Conservation (phyloP, 2,329 filamentous ascomycete genomes). For the Colletotrichum sp. region DNA sequence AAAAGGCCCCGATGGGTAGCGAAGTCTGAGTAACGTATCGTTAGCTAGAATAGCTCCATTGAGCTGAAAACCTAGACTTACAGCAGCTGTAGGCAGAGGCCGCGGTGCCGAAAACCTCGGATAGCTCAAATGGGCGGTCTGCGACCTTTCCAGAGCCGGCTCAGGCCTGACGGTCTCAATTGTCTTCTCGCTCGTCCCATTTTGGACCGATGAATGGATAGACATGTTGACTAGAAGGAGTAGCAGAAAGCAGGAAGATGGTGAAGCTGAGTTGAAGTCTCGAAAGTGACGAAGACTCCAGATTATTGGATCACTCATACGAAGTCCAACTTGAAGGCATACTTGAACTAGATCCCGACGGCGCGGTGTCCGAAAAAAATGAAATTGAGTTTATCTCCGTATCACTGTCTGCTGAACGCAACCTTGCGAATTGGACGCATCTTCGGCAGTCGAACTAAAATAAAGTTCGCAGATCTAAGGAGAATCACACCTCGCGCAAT, state of each 20-base stretch:
- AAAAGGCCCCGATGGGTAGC: constrained; percentile 56
- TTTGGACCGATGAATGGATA: neutral
- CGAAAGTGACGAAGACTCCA: neutral
- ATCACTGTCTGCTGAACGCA: no score
- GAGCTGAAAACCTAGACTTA: neutral
- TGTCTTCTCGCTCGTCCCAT: neutral
- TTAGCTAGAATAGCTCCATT: neutral
- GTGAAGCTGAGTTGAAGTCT: neutral
- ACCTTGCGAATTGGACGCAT: neutral
- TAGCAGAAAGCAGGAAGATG: neutral
- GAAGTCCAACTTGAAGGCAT: neutral
- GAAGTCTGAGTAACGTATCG: constrained; percentile 38
- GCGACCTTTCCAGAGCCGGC: neutral
- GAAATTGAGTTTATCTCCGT: neutral
- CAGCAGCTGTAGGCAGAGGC: constrained; percentile 9
- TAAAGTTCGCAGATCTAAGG: constrained; percentile 4
- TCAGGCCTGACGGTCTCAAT: neutral
- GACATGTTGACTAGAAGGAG: neutral
- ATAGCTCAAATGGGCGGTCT: neutral
- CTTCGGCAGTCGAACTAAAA: neutral
- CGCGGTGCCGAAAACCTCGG: neutral
- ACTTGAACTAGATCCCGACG: neutral
- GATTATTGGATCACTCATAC: neutral
- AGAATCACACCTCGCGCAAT: constrained; percentile 1
- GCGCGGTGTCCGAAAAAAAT: neutral